Evolutionary conservation across 2,329 filamentous ascomycete genomes (phyloP).

Genomic region (Eurotiales sp.): DNA sequence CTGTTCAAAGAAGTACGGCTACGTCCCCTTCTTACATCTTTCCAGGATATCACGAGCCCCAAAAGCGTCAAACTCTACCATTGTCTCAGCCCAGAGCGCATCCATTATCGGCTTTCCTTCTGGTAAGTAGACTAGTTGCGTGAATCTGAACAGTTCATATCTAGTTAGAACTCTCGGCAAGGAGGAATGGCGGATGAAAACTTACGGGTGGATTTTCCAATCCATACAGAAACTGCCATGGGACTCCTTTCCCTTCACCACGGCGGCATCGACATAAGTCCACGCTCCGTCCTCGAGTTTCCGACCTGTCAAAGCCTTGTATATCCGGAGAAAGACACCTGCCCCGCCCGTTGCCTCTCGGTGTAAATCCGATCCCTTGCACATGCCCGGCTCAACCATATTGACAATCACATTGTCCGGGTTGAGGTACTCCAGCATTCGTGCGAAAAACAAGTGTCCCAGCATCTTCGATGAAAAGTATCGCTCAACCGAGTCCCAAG

Average conservation of each 20-base stretch:
- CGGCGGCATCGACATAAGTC: slow-evolving; percentile 1
- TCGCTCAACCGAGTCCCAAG: neutral
- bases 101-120: slow-evolving; percentile 2
- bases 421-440: slow-evolving; percentile 36
- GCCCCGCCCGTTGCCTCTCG: slow-evolving; percentile 26
- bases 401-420: slow-evolving; percentile 45
- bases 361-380: slow-evolving; percentile 41
- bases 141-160: neutral
- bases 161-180: neutral
- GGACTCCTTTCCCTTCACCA: slow-evolving; percentile 9
- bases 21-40: neutral
- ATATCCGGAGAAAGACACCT: neutral
- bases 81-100: slow-evolving; percentile 8
- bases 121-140: slow-evolving; percentile 4
- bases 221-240: slow-evolving; percentile 9
- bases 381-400: slow-evolving; percentile 44
- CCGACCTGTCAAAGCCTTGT: slow-evolving; percentile 1
- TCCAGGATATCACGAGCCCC: slow-evolving; percentile 2
- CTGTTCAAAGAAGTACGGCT: too few relatives aligned
- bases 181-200: neutral
- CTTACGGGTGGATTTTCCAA: slow-evolving; percentile 8
- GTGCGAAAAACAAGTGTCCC: slow-evolving; percentile 33
- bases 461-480: slow-evolving; percentile 1
- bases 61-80: slow-evolving; percentile 5
- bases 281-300: slow-evolving; percentile 7